Base-by-base conservation (phyloP, 495 filamentous ascomycete species). In the Cudoniella acicularis region DNA sequence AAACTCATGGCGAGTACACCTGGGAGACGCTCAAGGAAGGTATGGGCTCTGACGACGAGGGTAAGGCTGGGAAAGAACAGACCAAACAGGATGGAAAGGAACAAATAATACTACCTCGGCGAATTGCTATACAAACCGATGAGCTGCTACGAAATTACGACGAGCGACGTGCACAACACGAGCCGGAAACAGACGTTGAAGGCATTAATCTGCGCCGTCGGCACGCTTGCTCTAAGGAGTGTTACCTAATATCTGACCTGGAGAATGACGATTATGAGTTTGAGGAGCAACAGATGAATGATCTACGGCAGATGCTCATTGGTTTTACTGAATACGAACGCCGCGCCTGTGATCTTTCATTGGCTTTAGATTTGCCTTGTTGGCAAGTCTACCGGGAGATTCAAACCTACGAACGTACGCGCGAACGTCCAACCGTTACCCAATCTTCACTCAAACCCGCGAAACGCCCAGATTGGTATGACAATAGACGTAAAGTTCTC, bases 371-470 rank as follows among this genome's bases (percentile, higher is more conserved):
- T 27, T 71, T 75, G 4, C 71, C 72, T 10, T 83, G 80, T 63
- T 80, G 75, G 74, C 75, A 81, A 48, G 75, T 80, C 1, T 68
- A 78, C 24, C 65, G 65, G 23, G 75, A 79, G 56, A 75, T 80
- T 20, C 41, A 71, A 68, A 49, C 71, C 24, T 42, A 49, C 18
- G 42, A 58, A 49, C 21, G 16, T 0, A 18, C n/a, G 2, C n/a
- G 16, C 43, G 16, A 30, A 10, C 11, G 6, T 16, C 0, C 2
- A 49, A 21, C 18, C 20, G n/a, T 21, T 4, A 45, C 52, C 21
- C 16, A 9, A 6, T 24, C 43, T 9, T 22, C 22, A 24, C 11
- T 13, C 1, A 30, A 16, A 6, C 62, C 56, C 3, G 17, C 50
- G 40, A 65, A 60, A 23, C 41, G 43, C 6, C 57, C 57, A 49